Evolutionary conservation across 345 rosid species (phyloP).

Genomic region (Anacardium occidentale): DNA sequence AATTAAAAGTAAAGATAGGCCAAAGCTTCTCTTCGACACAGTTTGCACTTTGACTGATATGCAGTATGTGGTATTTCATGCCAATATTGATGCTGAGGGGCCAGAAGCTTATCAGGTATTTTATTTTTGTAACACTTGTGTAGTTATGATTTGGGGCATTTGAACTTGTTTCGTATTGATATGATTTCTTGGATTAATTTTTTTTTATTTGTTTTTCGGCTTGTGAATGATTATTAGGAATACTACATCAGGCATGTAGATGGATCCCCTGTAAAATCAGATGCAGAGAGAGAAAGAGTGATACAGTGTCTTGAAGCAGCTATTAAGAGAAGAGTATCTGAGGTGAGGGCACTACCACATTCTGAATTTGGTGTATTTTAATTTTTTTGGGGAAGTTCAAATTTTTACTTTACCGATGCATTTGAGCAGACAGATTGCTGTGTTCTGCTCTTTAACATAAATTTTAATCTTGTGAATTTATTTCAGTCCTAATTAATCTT

Average conservation of each 20-base stretch:
- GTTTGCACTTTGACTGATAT: constrained; percentile 92
- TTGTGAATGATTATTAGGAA: constrained; percentile 42
- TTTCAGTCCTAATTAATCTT: constrained; percentile 10
- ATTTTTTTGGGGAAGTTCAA: too few species aligned
- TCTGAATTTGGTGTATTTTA: neutral
- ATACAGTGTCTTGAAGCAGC: constrained; percentile 95
- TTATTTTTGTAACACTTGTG: neutral
- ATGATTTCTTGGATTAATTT: neutral
- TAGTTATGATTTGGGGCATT: neutral
- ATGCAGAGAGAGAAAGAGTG: constrained; percentile 76
- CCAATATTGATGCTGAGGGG: constrained; percentile 68
- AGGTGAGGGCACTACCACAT: constrained; percentile 40
- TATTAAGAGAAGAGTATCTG: constrained; percentile 86
- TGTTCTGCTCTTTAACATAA: neutral
- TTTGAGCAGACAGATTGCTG: neutral
- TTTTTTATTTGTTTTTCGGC: constrained; percentile 1
- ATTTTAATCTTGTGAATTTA: neutral
- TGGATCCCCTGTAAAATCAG: constrained; percentile 85
- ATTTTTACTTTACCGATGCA: neutral
- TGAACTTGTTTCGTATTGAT: neutral
- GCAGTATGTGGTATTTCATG: constrained; percentile 92
- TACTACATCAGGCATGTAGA: constrained; percentile 83
- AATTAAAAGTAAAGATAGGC: constrained; percentile 79
- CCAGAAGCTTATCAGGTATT: constrained; percentile 76
- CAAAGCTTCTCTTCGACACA: constrained; percentile 86